Evolutionary conservation across 345 rosid genomes (phyloP), one percentile per base, ranked within the genome.

Genomic region (Iberis pinnata): DNA sequence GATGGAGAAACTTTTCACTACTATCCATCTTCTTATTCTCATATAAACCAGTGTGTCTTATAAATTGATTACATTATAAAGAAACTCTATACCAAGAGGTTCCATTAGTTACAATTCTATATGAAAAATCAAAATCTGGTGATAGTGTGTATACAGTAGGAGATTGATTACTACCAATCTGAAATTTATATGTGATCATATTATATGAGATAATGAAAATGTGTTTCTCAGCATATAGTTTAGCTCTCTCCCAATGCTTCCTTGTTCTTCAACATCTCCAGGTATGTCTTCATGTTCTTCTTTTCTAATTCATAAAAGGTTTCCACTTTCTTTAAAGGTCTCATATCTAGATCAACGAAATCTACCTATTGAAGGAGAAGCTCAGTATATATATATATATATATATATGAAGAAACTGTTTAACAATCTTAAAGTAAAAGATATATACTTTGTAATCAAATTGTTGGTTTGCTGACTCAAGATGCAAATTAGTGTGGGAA

Each of bases 321-420:
- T 53, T 77, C 88, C 76, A 88, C 80, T 73, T 84, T 88, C 75
- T 72, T 76, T 46, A 84, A 66, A 31, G 82, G 88, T 69, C 77
- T 88, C 86, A 88, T 67, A 78, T 88, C 94, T 73, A 88, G 73
- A 70, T 92, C 95, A 65, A 92, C 78, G 75, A 88, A 85, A 62
- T 61, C 69, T 27, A 70, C 90, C 98, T 92, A 59, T 14, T 26
- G 24, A 25, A n/a, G 16, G 20, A 12, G 43, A 19, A 52, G 29
- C 35, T 45, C 8, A n/a, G n/a, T 27, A 35, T n/a, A n/a, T n/a
- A 15, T 19, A 8, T 29, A 44, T 38, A 12, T n/a, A 60, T 17
- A 20, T 26, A 19, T 29, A 42, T 3, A 12, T 26, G 8, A 2
- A 24, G 33, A 13, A 42, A 25, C 38, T 31, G 7, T 18, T 39